Conservation (phyloP, 495 filamentous ascomycete species). For the Pyrenopolyporus hunteri region DNA sequence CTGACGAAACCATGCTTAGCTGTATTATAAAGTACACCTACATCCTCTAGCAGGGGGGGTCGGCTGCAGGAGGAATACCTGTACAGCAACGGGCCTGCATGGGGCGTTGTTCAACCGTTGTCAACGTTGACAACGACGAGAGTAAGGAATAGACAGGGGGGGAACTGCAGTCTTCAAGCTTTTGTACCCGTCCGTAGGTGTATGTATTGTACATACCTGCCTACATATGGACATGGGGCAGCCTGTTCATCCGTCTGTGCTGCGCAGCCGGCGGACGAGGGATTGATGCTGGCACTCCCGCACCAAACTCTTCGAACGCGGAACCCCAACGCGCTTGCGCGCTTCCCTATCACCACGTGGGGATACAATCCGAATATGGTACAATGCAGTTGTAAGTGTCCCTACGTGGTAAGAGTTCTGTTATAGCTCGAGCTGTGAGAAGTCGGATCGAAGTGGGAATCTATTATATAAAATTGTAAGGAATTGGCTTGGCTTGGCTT, state of each 20-base stretch:
- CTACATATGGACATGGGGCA: slow-evolving; percentile 3
- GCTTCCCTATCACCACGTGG: slow-evolving; percentile 27
- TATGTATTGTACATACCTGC: slow-evolving; percentile 22
- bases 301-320: slow-evolving; percentile 24
- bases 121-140: slow-evolving; percentile 35
- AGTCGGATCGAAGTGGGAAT: too few relatives aligned
- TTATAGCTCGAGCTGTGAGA: too few relatives aligned
- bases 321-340: slow-evolving; percentile 30
- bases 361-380: slow-evolving; percentile 12
- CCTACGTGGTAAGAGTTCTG: background rate
- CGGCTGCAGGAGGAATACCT: slow-evolving; percentile 31
- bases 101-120: slow-evolving; percentile 26
- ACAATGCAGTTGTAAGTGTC: background rate
- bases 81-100: slow-evolving; percentile 37
- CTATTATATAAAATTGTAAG: too few relatives aligned
- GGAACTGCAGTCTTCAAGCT: slow-evolving; percentile 34
- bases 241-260: slow-evolving; percentile 31
- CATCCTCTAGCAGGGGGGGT: slow-evolving; percentile 19
- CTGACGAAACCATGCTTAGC: slow-evolving; percentile 35
- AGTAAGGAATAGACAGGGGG: slow-evolving; percentile 33
- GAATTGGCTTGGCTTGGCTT: too few relatives aligned
- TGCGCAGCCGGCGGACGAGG: slow-evolving; percentile 25
- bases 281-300: slow-evolving; percentile 34
- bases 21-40: slow-evolving; percentile 33
- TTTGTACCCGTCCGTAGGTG: slow-evolving; percentile 31